phyloP scores from a whole-genome alignment of 306 rosid genomes.

The Begonia loranthoides region DNA sequence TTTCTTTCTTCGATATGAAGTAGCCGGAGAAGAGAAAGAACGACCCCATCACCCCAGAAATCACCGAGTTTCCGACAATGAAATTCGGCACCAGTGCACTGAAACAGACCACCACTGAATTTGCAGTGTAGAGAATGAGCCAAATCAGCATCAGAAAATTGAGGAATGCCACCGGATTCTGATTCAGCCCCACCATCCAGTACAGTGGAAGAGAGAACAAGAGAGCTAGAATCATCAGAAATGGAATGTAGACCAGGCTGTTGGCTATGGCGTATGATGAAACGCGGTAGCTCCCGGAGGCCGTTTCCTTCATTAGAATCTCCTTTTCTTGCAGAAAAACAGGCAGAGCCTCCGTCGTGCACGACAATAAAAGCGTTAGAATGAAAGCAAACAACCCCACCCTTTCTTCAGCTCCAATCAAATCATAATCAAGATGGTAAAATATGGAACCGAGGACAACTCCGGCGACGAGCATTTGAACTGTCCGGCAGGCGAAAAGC shows the following conservation, averaged over 20 bases:
- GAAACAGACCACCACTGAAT: slow-evolving; percentile 90
- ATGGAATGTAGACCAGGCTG: slow-evolving; percentile 79
- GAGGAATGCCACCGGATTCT: slow-evolving; percentile 44
- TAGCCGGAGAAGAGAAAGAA: slow-evolving; percentile 91
- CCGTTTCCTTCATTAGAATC: slow-evolving; percentile 86
- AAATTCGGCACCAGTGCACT: slow-evolving; percentile 88
- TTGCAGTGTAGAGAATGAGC: slow-evolving; percentile 80
- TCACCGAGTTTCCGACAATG: slow-evolving; percentile 83
- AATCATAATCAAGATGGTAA: slow-evolving; percentile 53
- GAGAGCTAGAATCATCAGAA: slow-evolving; percentile 73
- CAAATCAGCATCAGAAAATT: slow-evolving; percentile 70
- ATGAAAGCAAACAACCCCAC: slow-evolving; percentile 91
- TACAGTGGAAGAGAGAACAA: slow-evolving; percentile 62
- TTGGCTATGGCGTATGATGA: slow-evolving; percentile 87
- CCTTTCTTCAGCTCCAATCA: slow-evolving; percentile 55
- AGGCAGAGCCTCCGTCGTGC: slow-evolving; percentile 85
- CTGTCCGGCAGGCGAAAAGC: slow-evolving; percentile 71
- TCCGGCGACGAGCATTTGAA: slow-evolving; percentile 84
- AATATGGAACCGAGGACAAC: slow-evolving; percentile 76
- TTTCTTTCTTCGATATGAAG: slow-evolving; percentile 67
- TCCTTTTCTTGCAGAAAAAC: slow-evolving; percentile 87
- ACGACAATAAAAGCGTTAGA: slow-evolving; percentile 58
- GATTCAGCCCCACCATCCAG: slow-evolving; percentile 83
- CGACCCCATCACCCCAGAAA: slow-evolving; percentile 82
- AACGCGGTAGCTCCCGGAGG: slow-evolving; percentile 77